Conservation (phyloP, 441 rosid genomes). For the Gossypium schwendimanii region DNA sequence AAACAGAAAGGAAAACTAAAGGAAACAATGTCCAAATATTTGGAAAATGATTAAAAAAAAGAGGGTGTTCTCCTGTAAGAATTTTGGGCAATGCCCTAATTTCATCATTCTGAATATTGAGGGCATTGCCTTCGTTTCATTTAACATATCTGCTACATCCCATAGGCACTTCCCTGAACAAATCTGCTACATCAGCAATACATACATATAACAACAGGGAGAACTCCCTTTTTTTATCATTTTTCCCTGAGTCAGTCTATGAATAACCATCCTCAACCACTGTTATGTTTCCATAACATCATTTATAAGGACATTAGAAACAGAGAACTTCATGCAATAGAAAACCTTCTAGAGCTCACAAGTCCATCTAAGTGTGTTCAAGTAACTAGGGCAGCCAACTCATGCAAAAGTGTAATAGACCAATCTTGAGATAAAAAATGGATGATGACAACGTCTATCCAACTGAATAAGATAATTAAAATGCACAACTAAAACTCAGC, state of each 20-base stretch:
- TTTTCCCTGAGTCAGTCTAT: neutral
- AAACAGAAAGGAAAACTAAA: too few relatives aligned
- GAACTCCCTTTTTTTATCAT: neutral
- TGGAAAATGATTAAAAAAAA: too few relatives aligned
- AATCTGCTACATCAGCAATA: neutral
- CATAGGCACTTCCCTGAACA: too few relatives aligned
- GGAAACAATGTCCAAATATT: too few relatives aligned
- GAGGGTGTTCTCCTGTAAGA: too few relatives aligned
- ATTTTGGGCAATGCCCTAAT: too few relatives aligned
- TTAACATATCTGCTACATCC: neutral
- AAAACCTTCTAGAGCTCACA: neutral
- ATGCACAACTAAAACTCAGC: neutral
- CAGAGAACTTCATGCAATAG: neutral
- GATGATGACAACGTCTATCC: neutral
- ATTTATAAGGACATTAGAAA: neutral
- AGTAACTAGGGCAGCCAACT: neutral
- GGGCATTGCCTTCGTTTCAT: too few relatives aligned
- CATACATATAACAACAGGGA: neutral
- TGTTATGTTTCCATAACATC: neutral
- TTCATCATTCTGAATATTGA: too few relatives aligned
- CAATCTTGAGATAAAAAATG: neutral
- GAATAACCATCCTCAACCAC: neutral
- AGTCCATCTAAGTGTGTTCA: neutral
- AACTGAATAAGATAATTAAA: neutral
- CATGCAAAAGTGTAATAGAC: constrained; percentile 2